Conservation (phyloP, 2,329 filamentous ascomycete genomes). For the Fusarium torreyae region DNA sequence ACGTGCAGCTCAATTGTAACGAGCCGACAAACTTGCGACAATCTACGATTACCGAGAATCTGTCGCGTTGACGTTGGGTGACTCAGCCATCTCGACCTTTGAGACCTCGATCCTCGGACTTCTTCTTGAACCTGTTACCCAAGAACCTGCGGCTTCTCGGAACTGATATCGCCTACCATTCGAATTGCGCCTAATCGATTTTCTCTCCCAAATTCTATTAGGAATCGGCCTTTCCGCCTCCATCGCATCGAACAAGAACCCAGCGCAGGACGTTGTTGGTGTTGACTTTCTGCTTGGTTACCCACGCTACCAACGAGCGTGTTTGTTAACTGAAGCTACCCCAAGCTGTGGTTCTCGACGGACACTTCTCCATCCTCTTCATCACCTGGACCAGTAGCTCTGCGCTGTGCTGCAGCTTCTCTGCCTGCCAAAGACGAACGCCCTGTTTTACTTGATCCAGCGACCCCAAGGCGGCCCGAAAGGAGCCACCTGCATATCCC, state of each 20-base stretch:
- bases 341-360: constrained; percentile 35
- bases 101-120: constrained; percentile 36
- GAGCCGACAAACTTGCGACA: constrained; percentile 36
- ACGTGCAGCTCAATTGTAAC: constrained; percentile 27
- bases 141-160: constrained; percentile 18
- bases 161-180: constrained; percentile 14
- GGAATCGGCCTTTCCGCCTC: constrained; percentile 9
- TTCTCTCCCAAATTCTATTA: background rate
- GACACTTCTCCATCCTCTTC: constrained; percentile 25
- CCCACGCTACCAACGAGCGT: constrained; percentile 18
- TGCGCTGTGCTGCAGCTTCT: constrained; percentile 48
- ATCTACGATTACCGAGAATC: constrained; percentile 10
- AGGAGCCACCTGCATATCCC: constrained; percentile 55
- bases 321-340: constrained; percentile 31
- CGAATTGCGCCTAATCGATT: constrained; percentile 27
- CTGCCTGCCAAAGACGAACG: constrained; percentile 44
- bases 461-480: constrained; percentile 49
- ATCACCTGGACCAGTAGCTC: constrained; percentile 40
- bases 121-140: constrained; percentile 9
- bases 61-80: constrained; percentile 38
- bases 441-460: constrained; percentile 45
- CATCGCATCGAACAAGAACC: constrained; percentile 29
- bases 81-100: constrained; percentile 36
- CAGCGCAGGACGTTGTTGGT: constrained; percentile 45
- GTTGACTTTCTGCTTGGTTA: constrained; percentile 23